Evolutionary conservation across 2,329 filamentous ascomycete genomes (phyloP).

Genomic region (Fusarium nurragi): DNA sequence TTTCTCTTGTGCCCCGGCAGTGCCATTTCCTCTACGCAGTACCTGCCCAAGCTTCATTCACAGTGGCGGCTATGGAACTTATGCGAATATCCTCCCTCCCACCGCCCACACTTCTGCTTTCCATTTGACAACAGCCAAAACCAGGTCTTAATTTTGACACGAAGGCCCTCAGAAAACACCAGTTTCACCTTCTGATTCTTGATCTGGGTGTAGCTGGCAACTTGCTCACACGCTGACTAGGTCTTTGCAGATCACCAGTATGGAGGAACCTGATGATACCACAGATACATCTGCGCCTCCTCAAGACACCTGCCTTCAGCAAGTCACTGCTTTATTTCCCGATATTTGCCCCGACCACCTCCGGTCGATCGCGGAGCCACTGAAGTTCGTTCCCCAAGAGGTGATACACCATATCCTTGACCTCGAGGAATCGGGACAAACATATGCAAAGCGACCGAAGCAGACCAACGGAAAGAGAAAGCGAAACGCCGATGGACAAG

Average conservation of each 20-base stretch:
- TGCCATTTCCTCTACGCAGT: neutral
- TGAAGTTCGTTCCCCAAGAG: conserved; percentile 44
- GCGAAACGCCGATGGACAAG: conserved; percentile 41
- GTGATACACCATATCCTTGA: conserved; percentile 55
- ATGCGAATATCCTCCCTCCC: neutral
- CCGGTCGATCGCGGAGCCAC: conserved; percentile 37
- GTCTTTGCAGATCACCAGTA: neutral
- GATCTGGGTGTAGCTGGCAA: too few species aligned
- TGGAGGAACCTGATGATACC: conserved; percentile 2
- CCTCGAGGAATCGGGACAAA: conserved; percentile 49
- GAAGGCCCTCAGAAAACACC: neutral
- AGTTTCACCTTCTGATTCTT: neutral
- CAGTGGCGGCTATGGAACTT: neutral
- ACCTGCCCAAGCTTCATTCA: neutral
- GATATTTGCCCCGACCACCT: conserved; percentile 57
- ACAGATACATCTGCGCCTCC: neutral
- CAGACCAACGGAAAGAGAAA: conserved; percentile 54
- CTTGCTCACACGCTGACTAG: too few species aligned
- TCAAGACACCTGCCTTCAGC: conserved; percentile 23
- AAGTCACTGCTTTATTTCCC: conserved; percentile 52
- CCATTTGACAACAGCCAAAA: conserved; percentile 14
- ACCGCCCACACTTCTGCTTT: neutral
- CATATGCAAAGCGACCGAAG: conserved; percentile 49
- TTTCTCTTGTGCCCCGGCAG: neutral
- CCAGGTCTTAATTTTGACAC: neutral